Percentiles rank a stretch among this genome's conserved stretches.
Conservation (phyloP, 1,284 basidiomycete genomes). For the Ustilago nuda region DNA sequence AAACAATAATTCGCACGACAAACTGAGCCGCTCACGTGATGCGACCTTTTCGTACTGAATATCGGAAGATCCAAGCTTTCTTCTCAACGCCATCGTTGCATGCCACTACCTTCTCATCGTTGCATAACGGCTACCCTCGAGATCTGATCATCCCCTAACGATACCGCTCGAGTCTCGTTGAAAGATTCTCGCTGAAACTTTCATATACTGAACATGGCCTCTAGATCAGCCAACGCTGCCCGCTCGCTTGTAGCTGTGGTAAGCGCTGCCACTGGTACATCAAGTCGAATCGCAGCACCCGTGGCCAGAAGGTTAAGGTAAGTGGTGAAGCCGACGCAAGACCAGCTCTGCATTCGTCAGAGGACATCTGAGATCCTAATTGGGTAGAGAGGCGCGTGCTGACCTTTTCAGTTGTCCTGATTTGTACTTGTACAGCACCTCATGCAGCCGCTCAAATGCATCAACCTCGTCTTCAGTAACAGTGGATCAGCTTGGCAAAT, state of each 20-base stretch:
- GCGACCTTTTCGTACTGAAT: constrained; percentile 18
- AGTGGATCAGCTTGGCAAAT: constrained; percentile 28
- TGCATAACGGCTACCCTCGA: not conserved
- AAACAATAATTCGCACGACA: constrained; percentile 25
- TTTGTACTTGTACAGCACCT: constrained; percentile 15
- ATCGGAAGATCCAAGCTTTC: constrained; percentile 22
- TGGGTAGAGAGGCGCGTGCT: not conserved
- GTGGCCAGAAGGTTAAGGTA: constrained; percentile 27
- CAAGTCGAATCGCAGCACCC: constrained; percentile 8
- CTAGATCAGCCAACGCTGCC: constrained; percentile 17
- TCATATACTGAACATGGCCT: constrained; percentile 16
- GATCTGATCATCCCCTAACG: not conserved
- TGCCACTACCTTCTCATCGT: not conserved
- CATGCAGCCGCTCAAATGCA: constrained; percentile 26
- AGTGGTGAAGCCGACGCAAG: constrained; percentile 8
- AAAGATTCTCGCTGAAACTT: not conserved
- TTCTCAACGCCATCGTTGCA: constrained; percentile 15
- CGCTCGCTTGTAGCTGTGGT: constrained; percentile 22
- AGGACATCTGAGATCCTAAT: not conserved
- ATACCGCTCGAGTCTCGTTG: not conserved
- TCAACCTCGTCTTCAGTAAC: constrained; percentile 37
- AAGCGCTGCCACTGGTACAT: constrained; percentile 18
- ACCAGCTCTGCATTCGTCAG: not conserved
- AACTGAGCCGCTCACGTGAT: constrained; percentile 31
- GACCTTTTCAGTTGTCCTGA: not conserved